These are phyloP conservation scores for Alternaria solani DNA, from an alignment of 2,329 filamentous ascomycete species.

Conservation along the genomic window DNA sequence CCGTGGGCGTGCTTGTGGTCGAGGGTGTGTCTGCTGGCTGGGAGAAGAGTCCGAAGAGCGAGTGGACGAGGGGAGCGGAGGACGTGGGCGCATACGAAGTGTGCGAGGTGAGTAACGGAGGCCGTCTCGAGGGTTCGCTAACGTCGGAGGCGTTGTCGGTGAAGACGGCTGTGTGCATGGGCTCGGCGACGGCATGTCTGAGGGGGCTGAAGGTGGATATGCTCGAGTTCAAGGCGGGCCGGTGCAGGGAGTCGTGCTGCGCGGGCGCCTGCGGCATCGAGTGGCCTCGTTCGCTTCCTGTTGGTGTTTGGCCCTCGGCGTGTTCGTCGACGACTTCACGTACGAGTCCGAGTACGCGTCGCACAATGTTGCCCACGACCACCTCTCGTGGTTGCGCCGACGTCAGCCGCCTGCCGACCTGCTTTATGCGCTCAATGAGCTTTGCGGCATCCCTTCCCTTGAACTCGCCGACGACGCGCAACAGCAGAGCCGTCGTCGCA, in stretches of 20 bases:
- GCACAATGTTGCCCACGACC: slow-evolving; percentile 92
- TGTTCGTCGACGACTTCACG: slow-evolving; percentile 89
- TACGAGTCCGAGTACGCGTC: slow-evolving; percentile 87
- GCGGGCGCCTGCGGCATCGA: slow-evolving; percentile 52
- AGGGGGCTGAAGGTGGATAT: slow-evolving; percentile 59
- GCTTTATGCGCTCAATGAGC: slow-evolving; percentile 80
- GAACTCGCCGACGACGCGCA: slow-evolving; percentile 83
- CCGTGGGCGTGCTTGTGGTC: slow-evolving; percentile 61
- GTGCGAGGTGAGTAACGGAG: slow-evolving; percentile 68
- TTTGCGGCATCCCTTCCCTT: slow-evolving; percentile 79
- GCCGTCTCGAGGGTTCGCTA: slow-evolving; percentile 57
- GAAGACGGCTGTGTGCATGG: slow-evolving; percentile 40
- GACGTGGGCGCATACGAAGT: slow-evolving; percentile 69
- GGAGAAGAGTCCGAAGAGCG: slow-evolving; percentile 88
- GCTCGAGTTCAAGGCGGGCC: slow-evolving; percentile 51
- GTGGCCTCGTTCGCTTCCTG: slow-evolving; percentile 66
- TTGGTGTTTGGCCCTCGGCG: slow-evolving; percentile 67
- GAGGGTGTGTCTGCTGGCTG: slow-evolving; percentile 64
- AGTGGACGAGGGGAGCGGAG: slow-evolving; percentile 65
- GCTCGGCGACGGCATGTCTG: slow-evolving; percentile 52
- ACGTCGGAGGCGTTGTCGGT: slow-evolving; percentile 47
- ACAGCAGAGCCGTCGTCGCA: slow-evolving; percentile 87
- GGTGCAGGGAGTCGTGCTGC: slow-evolving; percentile 47
- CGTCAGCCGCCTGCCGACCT: slow-evolving; percentile 78
- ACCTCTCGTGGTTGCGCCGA: slow-evolving; percentile 89